These are phyloP conservation scores for Phytopythium litorale DNA, from an alignment of 352 stramenopile species.

Conservation along the genomic window DNA sequence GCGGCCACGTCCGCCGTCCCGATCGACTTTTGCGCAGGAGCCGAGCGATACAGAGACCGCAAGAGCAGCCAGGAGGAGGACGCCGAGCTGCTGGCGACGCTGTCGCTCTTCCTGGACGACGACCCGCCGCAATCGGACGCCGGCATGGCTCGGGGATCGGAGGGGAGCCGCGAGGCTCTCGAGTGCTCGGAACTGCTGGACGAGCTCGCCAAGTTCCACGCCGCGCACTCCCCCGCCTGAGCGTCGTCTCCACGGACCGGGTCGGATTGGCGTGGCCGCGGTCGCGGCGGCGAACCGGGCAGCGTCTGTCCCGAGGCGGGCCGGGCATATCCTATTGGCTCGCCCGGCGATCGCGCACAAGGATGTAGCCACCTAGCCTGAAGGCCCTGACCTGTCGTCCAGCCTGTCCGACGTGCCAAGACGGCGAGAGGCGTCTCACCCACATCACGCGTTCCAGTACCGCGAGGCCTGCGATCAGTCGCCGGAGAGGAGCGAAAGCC, in stretches of 20 bases:
- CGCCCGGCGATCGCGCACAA: no score
- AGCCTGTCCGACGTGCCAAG: no score
- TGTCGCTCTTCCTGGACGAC: constrained; percentile 1
- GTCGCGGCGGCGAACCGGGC: no score
- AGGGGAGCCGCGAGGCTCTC: not conserved
- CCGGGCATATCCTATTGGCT: not conserved
- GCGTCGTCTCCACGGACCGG: not conserved
- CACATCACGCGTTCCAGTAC: not conserved
- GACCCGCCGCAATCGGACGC: not conserved
- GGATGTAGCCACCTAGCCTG: no score
- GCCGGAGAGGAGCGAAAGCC: not conserved
- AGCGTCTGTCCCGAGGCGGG: no score
- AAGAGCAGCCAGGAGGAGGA: not conserved
- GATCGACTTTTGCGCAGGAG: not conserved
- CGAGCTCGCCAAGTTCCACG: constrained; percentile 7
- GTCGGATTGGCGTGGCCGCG: not conserved
- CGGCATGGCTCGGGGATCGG: not conserved
- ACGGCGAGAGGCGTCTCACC: no score
- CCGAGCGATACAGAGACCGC: not conserved
- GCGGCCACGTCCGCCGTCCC: no score
- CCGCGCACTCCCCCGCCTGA: not conserved
- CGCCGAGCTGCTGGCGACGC: not conserved
- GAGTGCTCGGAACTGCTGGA: constrained; percentile 2
- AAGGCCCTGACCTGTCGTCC: no score
- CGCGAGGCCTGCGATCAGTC: not conserved